Conservation (phyloP, 1,284 basidiomycete genomes). For the Melampsora americana region DNA sequence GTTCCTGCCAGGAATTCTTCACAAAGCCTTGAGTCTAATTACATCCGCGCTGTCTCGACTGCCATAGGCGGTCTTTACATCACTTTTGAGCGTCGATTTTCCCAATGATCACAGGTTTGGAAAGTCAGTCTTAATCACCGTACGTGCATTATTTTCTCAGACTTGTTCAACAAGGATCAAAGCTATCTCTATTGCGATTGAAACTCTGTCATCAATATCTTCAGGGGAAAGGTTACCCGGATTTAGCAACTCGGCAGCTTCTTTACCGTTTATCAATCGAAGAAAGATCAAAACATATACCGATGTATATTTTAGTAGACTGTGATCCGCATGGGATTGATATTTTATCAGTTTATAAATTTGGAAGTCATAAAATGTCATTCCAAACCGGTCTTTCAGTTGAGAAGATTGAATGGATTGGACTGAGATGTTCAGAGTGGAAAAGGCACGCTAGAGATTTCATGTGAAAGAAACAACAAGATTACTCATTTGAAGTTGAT, state of each 20-base stretch:
- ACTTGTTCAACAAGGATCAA: neutral
- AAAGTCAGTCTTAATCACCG: conserved; percentile 29
- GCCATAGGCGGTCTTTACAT: conserved; percentile 28
- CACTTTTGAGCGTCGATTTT: conserved; percentile 26
- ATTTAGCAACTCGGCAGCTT: conserved; percentile 78
- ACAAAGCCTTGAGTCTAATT: neutral
- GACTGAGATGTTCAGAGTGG: conserved; percentile 25
- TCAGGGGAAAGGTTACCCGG: conserved; percentile 91
- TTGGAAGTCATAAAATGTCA: conserved; percentile 51
- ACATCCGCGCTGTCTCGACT: neutral
- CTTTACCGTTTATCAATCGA: conserved; percentile 63
- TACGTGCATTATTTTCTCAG: neutral
- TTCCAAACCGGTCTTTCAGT: conserved; percentile 20
- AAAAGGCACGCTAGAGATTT: neutral
- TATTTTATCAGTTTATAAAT: conserved; percentile 75
- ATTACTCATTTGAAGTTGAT: neutral
- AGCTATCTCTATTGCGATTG: no score
- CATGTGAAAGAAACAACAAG: neutral
- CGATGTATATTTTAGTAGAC: conserved; percentile 75
- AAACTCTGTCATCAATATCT: neutral
- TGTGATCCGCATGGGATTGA: conserved; percentile 84
- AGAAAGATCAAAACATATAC: conserved; percentile 65
- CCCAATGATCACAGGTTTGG: conserved; percentile 17
- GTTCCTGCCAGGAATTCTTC: conserved; percentile 43
- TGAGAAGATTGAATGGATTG: conserved; percentile 24